Evolutionary conservation across 495 filamentous ascomycete genomes (phyloP).

Genomic region (Poronia punctata): DNA sequence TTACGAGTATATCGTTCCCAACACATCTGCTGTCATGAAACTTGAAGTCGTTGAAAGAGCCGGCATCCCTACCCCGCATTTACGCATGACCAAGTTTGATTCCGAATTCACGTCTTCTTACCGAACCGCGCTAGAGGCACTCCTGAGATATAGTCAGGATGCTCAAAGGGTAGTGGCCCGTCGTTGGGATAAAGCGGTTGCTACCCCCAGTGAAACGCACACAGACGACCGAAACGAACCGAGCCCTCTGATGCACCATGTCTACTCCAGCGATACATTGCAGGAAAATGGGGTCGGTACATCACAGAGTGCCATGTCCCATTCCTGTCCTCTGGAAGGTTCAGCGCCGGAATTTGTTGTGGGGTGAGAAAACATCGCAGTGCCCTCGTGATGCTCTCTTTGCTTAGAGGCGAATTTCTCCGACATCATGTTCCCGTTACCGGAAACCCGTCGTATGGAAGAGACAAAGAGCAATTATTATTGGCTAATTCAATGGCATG

Average conservation of each 20-base stretch:
- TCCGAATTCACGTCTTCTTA: not conserved
- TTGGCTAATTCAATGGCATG: too few relatives aligned
- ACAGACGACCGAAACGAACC: not conserved
- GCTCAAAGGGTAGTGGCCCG: not conserved
- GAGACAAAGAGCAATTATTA: too few relatives aligned
- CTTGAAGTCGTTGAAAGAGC: not conserved
- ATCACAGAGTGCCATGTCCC: not conserved
- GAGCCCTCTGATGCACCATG: not conserved
- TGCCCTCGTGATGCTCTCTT: not conserved
- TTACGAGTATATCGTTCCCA: not conserved
- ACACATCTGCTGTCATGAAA: not conserved
- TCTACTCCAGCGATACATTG: not conserved
- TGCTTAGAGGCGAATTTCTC: too few relatives aligned
- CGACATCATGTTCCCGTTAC: too few relatives aligned
- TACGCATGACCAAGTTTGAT: conserved; percentile 1
- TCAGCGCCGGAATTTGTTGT: not conserved
- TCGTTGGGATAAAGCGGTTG: not conserved
- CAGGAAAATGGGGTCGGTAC: not conserved
- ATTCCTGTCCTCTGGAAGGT: not conserved
- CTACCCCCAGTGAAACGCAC: not conserved
- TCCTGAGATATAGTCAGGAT: conserved; percentile 1
- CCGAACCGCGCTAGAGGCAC: not conserved
- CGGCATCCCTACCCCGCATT: not conserved
- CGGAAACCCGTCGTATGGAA: too few relatives aligned
- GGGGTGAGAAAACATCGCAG: not conserved